These are phyloP conservation scores for Bryum argenteum DNA, from an alignment of 225 moss, liverwort and hornwort genomes.

Conservation along the genomic window DNA sequence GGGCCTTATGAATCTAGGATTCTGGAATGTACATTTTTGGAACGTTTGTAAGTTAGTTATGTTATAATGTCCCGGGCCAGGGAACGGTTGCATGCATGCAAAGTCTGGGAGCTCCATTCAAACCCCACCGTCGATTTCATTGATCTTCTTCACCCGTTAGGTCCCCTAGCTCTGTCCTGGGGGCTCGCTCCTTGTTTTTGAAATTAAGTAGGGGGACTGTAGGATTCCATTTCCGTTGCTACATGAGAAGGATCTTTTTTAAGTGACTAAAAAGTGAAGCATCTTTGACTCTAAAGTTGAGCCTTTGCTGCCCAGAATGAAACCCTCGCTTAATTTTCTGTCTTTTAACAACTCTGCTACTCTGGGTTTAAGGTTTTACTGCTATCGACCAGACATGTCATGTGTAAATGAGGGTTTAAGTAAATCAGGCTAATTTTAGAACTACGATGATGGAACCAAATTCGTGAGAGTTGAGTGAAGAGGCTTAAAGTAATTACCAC, in stretches of 20 bases:
- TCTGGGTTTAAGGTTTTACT: too few species aligned
- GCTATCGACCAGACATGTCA: too few species aligned
- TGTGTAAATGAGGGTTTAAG: too few species aligned
- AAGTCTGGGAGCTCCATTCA: not conserved
- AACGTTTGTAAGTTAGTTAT: slow-evolving; percentile 7
- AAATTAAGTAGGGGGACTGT: not conserved
- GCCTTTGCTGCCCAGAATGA: not conserved
- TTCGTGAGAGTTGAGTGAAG: too few species aligned
- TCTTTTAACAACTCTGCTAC: too few species aligned
- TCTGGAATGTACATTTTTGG: not conserved
- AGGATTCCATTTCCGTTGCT: too few species aligned
- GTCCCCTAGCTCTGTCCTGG: not conserved
- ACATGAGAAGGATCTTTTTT: too few species aligned
- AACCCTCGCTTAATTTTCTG: too few species aligned
- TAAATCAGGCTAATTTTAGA: too few species aligned
- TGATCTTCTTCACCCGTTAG: not conserved
- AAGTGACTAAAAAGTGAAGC: too few species aligned
- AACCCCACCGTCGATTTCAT: slow-evolving; percentile 5
- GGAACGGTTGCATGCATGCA: slow-evolving; percentile 19
- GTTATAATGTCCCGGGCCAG: not conserved
- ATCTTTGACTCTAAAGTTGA: not conserved
- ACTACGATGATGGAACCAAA: too few species aligned
- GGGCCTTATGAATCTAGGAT: slow-evolving; percentile 1
- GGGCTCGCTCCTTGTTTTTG: not conserved
- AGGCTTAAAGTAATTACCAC: too few species aligned